Evolutionary conservation across 805 yeast species (phyloP).

Genomic region (Monosporozyma aerobia): DNA sequence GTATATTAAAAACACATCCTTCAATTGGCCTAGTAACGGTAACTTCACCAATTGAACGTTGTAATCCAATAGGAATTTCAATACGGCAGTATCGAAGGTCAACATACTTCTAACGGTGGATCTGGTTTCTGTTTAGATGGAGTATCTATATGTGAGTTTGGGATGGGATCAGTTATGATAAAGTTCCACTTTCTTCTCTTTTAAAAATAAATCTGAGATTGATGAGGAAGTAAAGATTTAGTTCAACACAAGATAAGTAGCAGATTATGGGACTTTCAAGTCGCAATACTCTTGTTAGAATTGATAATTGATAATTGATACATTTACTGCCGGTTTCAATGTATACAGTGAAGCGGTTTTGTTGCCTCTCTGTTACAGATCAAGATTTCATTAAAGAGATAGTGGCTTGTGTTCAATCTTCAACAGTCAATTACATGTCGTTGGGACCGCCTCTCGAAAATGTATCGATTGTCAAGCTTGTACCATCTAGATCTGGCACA

Average conservation of each 20-base stretch:
- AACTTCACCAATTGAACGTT: constrained; percentile 11
- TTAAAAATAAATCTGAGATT: background rate
- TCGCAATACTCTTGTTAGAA: background rate
- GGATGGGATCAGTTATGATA: background rate
- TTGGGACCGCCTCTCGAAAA: too few relatives aligned
- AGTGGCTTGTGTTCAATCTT: background rate
- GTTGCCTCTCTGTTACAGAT: too few relatives aligned
- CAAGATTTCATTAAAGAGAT: too few relatives aligned
- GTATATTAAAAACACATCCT: constrained; percentile 12
- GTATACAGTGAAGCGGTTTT: too few relatives aligned
- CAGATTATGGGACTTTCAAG: background rate
- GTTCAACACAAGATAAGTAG: too few relatives aligned
- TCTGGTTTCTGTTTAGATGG: background rate
- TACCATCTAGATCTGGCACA: background rate
- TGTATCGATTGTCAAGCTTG: too few relatives aligned
- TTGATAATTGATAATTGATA: too few relatives aligned
- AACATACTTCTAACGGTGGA: background rate
- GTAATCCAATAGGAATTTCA: constrained; percentile 18
- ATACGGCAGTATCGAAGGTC: background rate
- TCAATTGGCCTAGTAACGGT: constrained; percentile 22
- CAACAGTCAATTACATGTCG: background rate
- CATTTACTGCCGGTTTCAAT: too few relatives aligned
- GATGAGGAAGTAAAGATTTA: background rate
- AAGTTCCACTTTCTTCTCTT: background rate
- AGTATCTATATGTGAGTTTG: background rate